These are phyloP conservation scores for Coccomyxa subellipsoidea DNA, from an alignment of 163 green algal genomes.

Conservation along the genomic window DNA sequence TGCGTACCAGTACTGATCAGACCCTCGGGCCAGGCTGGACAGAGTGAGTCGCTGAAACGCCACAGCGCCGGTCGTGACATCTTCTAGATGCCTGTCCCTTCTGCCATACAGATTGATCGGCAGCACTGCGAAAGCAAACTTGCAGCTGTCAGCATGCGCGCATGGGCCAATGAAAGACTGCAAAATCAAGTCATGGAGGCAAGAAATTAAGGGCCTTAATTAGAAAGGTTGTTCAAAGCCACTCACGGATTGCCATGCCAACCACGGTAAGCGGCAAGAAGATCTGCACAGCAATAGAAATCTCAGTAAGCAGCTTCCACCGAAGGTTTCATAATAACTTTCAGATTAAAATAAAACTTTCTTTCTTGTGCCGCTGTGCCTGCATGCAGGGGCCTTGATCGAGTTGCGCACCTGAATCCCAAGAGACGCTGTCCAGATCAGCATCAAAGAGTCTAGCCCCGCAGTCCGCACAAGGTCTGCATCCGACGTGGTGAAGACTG, in stretches of 20 bases:
- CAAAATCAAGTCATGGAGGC: too few species aligned
- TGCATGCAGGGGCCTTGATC: too few species aligned
- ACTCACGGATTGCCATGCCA: constrained; percentile 25
- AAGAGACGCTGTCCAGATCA: constrained; percentile 22
- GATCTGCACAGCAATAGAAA: constrained; percentile 24
- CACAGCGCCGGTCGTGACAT: not conserved
- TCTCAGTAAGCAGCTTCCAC: too few species aligned
- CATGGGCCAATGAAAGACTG: too few species aligned
- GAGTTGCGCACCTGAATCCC: constrained; percentile 18
- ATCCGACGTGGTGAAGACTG: constrained; percentile 32
- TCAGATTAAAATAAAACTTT: too few species aligned
- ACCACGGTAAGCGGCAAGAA: constrained; percentile 35
- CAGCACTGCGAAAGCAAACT: constrained; percentile 7
- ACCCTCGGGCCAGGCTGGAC: constrained; percentile 23
- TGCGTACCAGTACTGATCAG: constrained; percentile 31
- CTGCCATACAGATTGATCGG: not conserved
- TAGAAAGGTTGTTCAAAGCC: too few species aligned
- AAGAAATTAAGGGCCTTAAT: too few species aligned
- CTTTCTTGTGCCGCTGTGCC: too few species aligned
- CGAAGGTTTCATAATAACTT: too few species aligned
- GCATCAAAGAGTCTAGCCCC: constrained; percentile 40
- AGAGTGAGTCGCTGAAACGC: constrained; percentile 27
- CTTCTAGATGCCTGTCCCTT: not conserved
- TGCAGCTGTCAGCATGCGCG: not conserved
- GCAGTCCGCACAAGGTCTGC: constrained; percentile 29